Evolutionary conservation across 495 filamentous ascomycete genomes (phyloP), one percentile per base, ranked within the genome.

Genomic region (Pyronema domesticum): DNA sequence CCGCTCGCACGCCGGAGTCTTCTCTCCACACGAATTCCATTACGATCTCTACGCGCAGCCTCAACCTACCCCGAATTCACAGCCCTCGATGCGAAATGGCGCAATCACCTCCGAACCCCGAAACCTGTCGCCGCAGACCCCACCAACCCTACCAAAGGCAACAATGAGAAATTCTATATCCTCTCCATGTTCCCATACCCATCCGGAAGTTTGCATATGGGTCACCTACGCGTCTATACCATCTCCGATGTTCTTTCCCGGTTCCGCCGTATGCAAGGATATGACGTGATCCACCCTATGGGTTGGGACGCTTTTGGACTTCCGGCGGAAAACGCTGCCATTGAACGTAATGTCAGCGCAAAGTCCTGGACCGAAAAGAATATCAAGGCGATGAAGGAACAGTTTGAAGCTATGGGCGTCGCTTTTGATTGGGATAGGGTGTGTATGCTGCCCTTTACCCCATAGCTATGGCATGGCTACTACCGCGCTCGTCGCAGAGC

Each of bases 111-210:
- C 34, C 14, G 58, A 37, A 36, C 54, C 56, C 40, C 61, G 54
- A 52, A 46, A 34, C 17, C 47, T 17, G 15, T n/a, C 17, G 9
- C 39, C 42, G 13, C 23, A 18, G n/a, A 9, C 47, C 14, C 15
- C 10, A 15, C 40, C n/a, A 3, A 30, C 9, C 40, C 18, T 7
- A 18, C 9, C 36, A 40, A 53, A n/a, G 47, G 39, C 13, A 36
- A 45, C 15, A 39, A 44, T 33, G 69, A 72, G 13, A 80, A 78
- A 59, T 81, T 77, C 60, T 94, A 89, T 64, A 76, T 94, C 59
- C 71, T 91, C 17, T 82, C 87, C 53, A 94, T 94, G 87, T 94
- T 94, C 62, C 87, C 87, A 1, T 94, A 94, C 66, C 87, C 87
- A 2, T 94, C 87, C 0, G 87, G 87, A 7, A 80, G 80, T 30